phyloP scores from a whole-genome alignment of 805 yeast species.

The Nematodospora valgi region DNA sequence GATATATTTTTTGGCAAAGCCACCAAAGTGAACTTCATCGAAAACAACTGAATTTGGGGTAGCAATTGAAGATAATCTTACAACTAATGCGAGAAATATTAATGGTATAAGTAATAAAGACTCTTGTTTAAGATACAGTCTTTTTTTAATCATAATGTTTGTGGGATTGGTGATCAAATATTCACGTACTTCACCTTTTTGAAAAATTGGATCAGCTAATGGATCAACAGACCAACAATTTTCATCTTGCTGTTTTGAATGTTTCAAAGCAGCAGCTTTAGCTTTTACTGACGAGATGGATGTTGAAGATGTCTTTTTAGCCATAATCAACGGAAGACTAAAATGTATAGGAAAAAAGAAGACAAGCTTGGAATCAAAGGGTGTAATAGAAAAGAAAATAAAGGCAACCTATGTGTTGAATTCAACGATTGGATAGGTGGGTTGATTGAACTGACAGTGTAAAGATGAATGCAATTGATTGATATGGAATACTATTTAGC shows the following conservation, averaged over 20 bases:
- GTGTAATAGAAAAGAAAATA: too few relatives aligned
- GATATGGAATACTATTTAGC: too few relatives aligned
- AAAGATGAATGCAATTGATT: too few relatives aligned
- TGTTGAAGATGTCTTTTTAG: slow-evolving; percentile 2
- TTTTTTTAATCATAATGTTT: slow-evolving; percentile 31
- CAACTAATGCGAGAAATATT: slow-evolving; percentile 48
- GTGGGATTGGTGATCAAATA: slow-evolving; percentile 54
- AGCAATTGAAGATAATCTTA: slow-evolving; percentile 61
- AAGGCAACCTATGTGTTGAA: too few relatives aligned
- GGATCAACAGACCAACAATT: slow-evolving; percentile 8
- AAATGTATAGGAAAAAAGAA: too few relatives aligned
- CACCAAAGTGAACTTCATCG: slow-evolving; percentile 95
- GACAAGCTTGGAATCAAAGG: too few relatives aligned
- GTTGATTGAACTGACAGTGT: too few relatives aligned
- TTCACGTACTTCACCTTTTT: slow-evolving; percentile 30
- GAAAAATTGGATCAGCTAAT: slow-evolving; percentile 10
- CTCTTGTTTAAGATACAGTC: slow-evolving; percentile 34
- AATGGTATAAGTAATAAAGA: slow-evolving; percentile 18
- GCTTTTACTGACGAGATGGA: slow-evolving; percentile 2
- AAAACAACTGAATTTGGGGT: slow-evolving; percentile 82
- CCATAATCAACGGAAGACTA: slow-evolving; percentile 5
- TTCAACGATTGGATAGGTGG: too few relatives aligned
- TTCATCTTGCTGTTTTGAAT: slow-evolving; percentile 2
- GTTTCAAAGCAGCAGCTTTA: slow-evolving; percentile 5
- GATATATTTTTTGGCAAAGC: slow-evolving; percentile 85